Base-by-base conservation (phyloP, 768 basidiomycete species). In the Lactarius sp. region DNA sequence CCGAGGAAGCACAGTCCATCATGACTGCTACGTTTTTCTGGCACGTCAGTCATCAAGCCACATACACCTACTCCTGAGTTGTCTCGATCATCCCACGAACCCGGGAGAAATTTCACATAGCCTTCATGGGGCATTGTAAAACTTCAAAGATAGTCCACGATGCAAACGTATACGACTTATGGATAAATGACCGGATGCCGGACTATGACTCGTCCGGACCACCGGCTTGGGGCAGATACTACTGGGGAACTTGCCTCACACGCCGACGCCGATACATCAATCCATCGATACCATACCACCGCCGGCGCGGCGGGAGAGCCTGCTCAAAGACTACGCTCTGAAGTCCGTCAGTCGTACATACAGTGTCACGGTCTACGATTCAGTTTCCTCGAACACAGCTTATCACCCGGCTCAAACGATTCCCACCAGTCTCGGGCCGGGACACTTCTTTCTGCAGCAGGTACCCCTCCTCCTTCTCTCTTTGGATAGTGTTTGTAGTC, bases 321-420 rank as follows among this genome's bases (percentile, higher is more conserved):
- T n/a, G 7, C 18, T 18, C 18, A 12, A n/a, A 47, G n/a, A 20
- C 18, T 47, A 47, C 46, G 7, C n/a, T 37, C 20, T 16, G 4
- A 44, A 6, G 12, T 47, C 46, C 47, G 47, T 49, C 47, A 16
- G 14, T 41, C 47, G 13, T 49, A 27, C 47, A 27, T 12, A 49
- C 47, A 49, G 6, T 6, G 3, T 8, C 12, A 49, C 6, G 22
- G 20, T 4, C 34, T 34, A 64, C 16, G 27, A 36, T 37, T 56
- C 59, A 44, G 20, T 27, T 27, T 33, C 64, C 59, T 33, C 64
- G 59, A 20, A 65, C 49, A 33, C 56, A 65, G 27, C 64, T 65
- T 2, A 65, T 51, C 64, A 56, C 33, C 49, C 54, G 59, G 31
- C 64, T 55, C 49, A 65, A 42, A 18, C 64, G 64, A 52, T 33